Conservation (phyloP, 2,329 filamentous ascomycete genomes). For the Tolypocladium nubicola region DNA sequence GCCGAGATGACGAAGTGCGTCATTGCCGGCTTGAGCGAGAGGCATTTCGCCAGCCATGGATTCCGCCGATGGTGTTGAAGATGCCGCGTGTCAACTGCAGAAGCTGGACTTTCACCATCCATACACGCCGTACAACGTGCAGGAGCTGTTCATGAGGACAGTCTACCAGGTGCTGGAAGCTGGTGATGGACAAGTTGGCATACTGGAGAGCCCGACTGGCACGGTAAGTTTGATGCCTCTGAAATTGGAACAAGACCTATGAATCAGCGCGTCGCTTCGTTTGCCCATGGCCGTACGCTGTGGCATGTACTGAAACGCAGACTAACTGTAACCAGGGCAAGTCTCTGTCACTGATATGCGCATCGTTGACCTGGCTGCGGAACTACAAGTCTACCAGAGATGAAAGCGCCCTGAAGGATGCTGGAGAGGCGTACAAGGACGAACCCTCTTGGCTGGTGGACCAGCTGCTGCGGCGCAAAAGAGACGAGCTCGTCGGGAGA, state of each 20-base stretch:
- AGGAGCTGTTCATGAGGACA: conserved; percentile 76
- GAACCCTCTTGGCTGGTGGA: conserved; percentile 82
- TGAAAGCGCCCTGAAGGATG: conserved; percentile 39
- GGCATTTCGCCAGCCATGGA: background rate
- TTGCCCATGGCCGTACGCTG: background rate
- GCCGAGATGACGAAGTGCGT: background rate
- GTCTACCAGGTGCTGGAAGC: conserved; percentile 67
- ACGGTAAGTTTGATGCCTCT: conserved; percentile 32
- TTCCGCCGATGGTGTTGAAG: conserved; percentile 4
- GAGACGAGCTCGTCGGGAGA: conserved; percentile 52
- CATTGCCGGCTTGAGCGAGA: background rate
- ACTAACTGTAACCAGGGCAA: conserved; percentile 51
- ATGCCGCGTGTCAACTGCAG: conserved; percentile 11
- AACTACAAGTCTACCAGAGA: conserved; percentile 57
- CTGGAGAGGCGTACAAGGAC: conserved; percentile 39
- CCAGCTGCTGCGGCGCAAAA: conserved; percentile 59
- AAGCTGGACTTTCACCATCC: conserved; percentile 70
- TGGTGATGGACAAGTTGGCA: conserved; percentile 65
- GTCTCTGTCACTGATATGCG: conserved; percentile 84
- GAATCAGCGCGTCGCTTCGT: background rate
- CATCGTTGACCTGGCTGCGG: conserved; percentile 82
- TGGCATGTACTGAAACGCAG: background rate
- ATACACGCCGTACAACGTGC: conserved; percentile 78
- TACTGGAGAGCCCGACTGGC: conserved; percentile 90
- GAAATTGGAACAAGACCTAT: no score